Percentiles rank a stretch among this genome's conserved stretches.
Conservation (phyloP, 2,329 filamentous ascomycete genomes). For the Scedosporium boydii region DNA sequence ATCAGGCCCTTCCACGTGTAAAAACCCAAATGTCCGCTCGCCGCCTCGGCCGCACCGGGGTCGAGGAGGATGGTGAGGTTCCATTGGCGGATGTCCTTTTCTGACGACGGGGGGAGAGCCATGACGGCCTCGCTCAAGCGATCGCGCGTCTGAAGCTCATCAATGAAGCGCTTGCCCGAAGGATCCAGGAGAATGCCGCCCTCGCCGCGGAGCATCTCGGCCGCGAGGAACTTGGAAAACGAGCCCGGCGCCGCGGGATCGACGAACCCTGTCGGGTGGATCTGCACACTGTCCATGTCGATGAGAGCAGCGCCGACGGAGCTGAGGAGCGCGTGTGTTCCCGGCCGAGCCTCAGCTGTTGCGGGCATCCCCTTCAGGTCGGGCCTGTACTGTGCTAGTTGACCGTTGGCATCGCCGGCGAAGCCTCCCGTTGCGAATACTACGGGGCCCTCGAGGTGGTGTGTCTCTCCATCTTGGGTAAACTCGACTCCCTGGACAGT, state of each 20-base stretch:
- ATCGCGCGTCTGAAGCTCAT: conserved; percentile 53
- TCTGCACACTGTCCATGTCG: conserved; percentile 49
- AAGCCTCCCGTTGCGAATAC: conserved; percentile 55
- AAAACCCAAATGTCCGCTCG: conserved; percentile 49
- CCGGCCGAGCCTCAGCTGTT: conserved; percentile 50
- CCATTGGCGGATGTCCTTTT: conserved; percentile 39
- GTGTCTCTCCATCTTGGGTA: conserved; percentile 20
- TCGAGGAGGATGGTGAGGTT: conserved; percentile 49
- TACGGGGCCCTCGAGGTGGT: conserved; percentile 40
- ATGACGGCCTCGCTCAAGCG: conserved; percentile 45
- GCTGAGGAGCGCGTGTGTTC: conserved; percentile 35
- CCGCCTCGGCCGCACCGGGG: conserved; percentile 42
- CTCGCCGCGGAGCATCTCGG: conserved; percentile 53
- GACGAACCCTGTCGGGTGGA: conserved; percentile 57
- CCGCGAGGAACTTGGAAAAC: conserved; percentile 51
- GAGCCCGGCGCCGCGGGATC: conserved; percentile 36
- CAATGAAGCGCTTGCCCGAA: conserved; percentile 44
- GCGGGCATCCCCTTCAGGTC: conserved; percentile 51
- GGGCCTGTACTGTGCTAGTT: conserved; percentile 46
- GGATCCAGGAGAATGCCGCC: conserved; percentile 45
- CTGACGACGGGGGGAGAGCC: conserved; percentile 16
- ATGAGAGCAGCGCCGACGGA: conserved; percentile 31
- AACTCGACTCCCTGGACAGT: conserved; percentile 45
- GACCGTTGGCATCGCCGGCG: conserved; percentile 48
- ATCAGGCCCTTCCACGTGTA: conserved; percentile 55